Conservation (phyloP, 805 yeast species). For the Metschnikowia santaceciliae region DNA sequence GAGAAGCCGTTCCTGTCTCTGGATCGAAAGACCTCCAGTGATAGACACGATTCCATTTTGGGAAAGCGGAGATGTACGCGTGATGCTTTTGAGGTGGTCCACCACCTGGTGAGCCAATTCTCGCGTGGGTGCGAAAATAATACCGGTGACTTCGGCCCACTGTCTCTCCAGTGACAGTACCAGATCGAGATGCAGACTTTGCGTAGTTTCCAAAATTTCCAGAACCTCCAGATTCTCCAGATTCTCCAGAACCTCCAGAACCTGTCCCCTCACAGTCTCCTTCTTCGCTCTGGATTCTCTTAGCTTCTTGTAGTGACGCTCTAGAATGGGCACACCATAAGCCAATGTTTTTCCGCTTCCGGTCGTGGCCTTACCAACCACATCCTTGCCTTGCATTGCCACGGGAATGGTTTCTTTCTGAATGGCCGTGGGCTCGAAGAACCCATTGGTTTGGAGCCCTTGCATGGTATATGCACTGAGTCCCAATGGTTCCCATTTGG, state of each 20-base stretch:
- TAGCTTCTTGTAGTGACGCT: slow-evolving; percentile 42
- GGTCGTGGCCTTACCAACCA: slow-evolving; percentile 94
- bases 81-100: slow-evolving; percentile 61
- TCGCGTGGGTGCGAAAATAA: slow-evolving; percentile 92
- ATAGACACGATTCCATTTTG: slow-evolving; percentile 63
- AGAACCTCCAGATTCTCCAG: no score
- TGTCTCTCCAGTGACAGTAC: not conserved
- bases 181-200: no score
- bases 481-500: slow-evolving; percentile 52
- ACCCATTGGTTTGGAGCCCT: slow-evolving; percentile 58
- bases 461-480: slow-evolving; percentile 56
- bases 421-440: slow-evolving; percentile 75
- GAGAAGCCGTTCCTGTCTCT: slow-evolving; percentile 82
- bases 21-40: slow-evolving; percentile 94
- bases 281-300: not conserved
- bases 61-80: slow-evolving; percentile 49
- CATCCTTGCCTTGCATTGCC: slow-evolving; percentile 69
- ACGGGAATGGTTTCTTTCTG: slow-evolving; percentile 73
- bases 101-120: slow-evolving; percentile 94
- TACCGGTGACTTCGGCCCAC: slow-evolving; percentile 40
- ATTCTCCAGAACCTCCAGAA: no score
- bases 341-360: slow-evolving; percentile 98
- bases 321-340: slow-evolving; percentile 88
- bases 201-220: no score
- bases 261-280: no score